These are phyloP conservation scores for Atalantia buxifolia DNA, from an alignment of 345 rosid genomes.

Conservation along the genomic window DNA sequence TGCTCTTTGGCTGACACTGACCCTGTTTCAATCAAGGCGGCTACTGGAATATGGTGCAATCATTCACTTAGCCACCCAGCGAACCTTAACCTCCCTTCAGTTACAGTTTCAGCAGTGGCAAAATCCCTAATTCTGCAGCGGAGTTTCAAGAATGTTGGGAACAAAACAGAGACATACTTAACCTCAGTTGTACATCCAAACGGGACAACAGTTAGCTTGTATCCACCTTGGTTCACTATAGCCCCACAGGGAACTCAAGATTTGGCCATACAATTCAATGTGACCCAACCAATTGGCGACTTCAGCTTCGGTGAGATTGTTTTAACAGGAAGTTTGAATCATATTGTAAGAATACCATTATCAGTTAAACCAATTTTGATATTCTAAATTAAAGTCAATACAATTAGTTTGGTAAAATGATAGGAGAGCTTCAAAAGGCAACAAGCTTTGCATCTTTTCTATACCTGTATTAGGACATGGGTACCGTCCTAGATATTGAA, in stretches of 20 bases:
- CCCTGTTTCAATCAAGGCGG: conserved; percentile 29
- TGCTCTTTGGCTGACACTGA: conserved; percentile 58
- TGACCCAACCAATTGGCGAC: conserved; percentile 27
- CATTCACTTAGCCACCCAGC: conserved; percentile 46
- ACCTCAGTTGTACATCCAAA: conserved; percentile 55
- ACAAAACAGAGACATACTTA: conserved; percentile 49
- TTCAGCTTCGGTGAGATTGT: conserved; percentile 74
- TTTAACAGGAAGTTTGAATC: conserved; percentile 66
- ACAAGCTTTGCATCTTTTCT: neutral
- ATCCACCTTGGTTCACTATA: conserved; percentile 62
- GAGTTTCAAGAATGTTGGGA: conserved; percentile 54
- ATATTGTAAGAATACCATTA: conserved; percentile 62
- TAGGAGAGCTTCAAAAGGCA: neutral
- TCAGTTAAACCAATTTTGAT: conserved; percentile 39
- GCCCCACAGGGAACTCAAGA: conserved; percentile 41
- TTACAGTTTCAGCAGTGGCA: conserved; percentile 54
- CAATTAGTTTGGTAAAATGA: neutral
- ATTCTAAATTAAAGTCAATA: neutral
- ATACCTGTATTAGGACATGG: neutral
- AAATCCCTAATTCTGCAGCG: conserved; percentile 39
- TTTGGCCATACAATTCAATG: conserved; percentile 47
- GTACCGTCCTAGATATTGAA: neutral
- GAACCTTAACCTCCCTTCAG: conserved; percentile 71
- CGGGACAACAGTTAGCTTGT: conserved; percentile 50
- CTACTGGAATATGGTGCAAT: conserved; percentile 56